Percentiles rank a stretch among this genome's conserved stretches.
These are phyloP conservation scores for Penicillium polonicum DNA, from an alignment of 2,329 filamentous ascomycete species.

Conservation along the genomic window DNA sequence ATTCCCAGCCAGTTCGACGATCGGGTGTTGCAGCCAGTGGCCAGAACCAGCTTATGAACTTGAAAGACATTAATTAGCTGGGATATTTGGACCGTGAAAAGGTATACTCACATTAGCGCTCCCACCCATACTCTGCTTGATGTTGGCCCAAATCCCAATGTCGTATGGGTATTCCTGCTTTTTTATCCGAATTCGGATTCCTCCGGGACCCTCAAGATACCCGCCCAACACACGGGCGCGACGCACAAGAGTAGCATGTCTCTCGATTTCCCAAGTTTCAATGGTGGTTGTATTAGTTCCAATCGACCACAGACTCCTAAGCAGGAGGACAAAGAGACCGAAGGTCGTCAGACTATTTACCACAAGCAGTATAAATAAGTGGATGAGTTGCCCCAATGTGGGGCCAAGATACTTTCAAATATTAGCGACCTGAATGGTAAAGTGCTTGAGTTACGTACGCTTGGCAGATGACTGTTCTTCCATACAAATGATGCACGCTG, in stretches of 20 bases:
- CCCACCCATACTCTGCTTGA: constrained; percentile 60
- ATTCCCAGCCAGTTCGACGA: constrained; percentile 48
- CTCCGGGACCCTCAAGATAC: constrained; percentile 58
- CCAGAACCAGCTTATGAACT: constrained; percentile 60
- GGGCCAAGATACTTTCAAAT: constrained; percentile 59
- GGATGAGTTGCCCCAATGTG: constrained; percentile 50
- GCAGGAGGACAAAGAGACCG: constrained; percentile 53
- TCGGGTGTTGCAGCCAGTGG: constrained; percentile 55
- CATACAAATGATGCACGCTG: constrained; percentile 54
- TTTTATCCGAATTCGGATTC: constrained; percentile 52
- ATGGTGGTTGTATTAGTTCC: constrained; percentile 62
- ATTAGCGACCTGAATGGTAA: background rate
- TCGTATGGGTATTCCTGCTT: constrained; percentile 67
- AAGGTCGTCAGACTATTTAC: constrained; percentile 60
- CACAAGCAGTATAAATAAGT: constrained; percentile 55
- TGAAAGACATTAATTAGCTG: constrained; percentile 13
- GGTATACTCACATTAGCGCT: constrained; percentile 42
- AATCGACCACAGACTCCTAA: constrained; percentile 56
- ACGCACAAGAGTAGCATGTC: constrained; percentile 48
- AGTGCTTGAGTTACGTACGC: constrained; percentile 43
- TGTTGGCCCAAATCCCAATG: constrained; percentile 61
- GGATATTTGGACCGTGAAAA: background rate
- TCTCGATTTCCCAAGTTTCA: constrained; percentile 60
- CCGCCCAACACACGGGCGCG: constrained; percentile 54
- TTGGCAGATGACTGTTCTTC: constrained; percentile 56